phyloP scores from a whole-genome alignment of 73 alveolate genomes.

The Paramecium primaurelia region DNA sequence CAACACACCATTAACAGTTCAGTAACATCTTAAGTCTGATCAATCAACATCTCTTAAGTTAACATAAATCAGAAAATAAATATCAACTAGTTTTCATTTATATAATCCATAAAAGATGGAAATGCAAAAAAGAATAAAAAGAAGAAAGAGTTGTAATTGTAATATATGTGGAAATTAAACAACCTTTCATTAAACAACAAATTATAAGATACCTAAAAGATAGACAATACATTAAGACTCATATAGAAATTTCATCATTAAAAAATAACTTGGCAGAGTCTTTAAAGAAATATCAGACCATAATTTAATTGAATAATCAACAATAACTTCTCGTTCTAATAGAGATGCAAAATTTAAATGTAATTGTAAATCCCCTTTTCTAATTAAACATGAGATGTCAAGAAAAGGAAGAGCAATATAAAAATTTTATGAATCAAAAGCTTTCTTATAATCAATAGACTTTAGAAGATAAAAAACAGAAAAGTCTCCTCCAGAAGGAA shows the following conservation, averaged over 20 bases:
- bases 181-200: background rate
- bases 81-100: background rate
- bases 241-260: background rate
- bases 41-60: background rate
- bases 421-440: background rate
- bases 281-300: background rate
- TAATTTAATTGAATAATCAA: background rate
- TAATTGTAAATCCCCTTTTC: background rate
- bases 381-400: background rate
- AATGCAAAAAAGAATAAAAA: background rate
- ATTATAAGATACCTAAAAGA: background rate
- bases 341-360: background rate
- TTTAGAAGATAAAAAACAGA: background rate
- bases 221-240: background rate
- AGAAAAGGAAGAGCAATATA: background rate
- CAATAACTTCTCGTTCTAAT: background rate
- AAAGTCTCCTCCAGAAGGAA: background rate
- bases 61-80: background rate
- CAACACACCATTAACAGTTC: background rate
- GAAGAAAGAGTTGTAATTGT: background rate
- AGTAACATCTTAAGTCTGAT: background rate
- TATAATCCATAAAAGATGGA: background rate
- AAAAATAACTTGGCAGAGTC: background rate
- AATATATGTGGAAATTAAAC: background rate
- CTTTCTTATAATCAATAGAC: background rate